A percentile compares a stretch with the other conserved stretches of the same genome.
phyloP scores from a whole-genome alignment of 805 yeast genomes.

The Schizosaccharomyces pombe region ASM294v3 CU329670.1:948001-948500 shows the following conservation, averaged over 20 bases:
- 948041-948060: constrained; percentile 69
- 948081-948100: constrained; percentile 62
- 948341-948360: no score
- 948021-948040: constrained; percentile 54
- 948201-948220: background rate
- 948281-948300: no score
- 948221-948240: no score
- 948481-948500: constrained; percentile 91
- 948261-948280: no score
- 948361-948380: no score
- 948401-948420: no score
- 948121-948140: constrained; percentile 21
- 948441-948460: background rate
- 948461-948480: background rate
- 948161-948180: no score
- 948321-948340: no score
- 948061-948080: constrained; percentile 70
- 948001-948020: constrained; percentile 36
- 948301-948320: no score
- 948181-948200: background rate
- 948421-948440: no score
- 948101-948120: constrained; percentile 59
- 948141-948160: background rate
- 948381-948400: no score
- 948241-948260: no score